Percentiles rank a stretch among this genome's conserved stretches.
These are phyloP conservation scores for Nemophila menziesii DNA, from an alignment of 257 asterid genomes.

Conservation along the genomic window DNA sequence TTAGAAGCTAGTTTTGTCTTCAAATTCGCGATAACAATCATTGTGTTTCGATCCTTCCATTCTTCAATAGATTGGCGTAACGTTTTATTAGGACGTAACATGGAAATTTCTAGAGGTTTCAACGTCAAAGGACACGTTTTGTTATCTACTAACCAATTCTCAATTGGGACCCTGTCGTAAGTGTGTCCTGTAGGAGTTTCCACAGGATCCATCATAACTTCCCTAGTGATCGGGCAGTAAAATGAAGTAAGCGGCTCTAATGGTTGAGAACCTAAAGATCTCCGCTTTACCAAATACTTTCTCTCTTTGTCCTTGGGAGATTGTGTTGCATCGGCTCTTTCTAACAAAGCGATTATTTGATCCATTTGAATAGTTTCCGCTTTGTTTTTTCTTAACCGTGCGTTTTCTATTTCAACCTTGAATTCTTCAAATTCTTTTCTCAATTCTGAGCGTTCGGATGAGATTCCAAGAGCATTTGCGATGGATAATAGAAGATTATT, in stretches of 20 bases:
- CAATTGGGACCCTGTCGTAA: conserved; percentile 47
- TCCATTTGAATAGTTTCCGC: conserved; percentile 65
- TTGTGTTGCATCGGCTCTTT: conserved; percentile 40
- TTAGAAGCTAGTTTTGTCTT: conserved; percentile 28
- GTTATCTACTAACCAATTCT: conserved; percentile 44
- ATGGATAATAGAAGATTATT: conserved; percentile 42
- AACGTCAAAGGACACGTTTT: conserved; percentile 39
- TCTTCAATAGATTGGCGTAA: conserved; percentile 63
- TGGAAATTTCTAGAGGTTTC: conserved; percentile 26
- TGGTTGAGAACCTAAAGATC: conserved; percentile 39
- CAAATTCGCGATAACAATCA: conserved; percentile 38
- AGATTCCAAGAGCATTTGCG: conserved; percentile 46
- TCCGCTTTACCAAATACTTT: conserved; percentile 38
- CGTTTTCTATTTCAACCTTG: conserved; percentile 38
- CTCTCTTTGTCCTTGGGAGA: conserved; percentile 39
- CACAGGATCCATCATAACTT: conserved; percentile 57
- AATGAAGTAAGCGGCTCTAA: conserved; percentile 47
- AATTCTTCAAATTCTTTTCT: conserved; percentile 45
- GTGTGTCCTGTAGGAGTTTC: conserved; percentile 60
- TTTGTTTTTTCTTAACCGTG: conserved; percentile 34
- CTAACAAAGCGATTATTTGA: conserved; percentile 49
- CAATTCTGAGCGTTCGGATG: conserved; percentile 34
- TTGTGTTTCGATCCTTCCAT: conserved; percentile 60
- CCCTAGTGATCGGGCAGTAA: conserved; percentile 45
- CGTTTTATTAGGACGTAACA: conserved; percentile 58